These are phyloP conservation scores for Colletotrichum liaoningense DNA, from an alignment of 2,329 filamentous ascomycete species.

Conservation along the genomic window DNA sequence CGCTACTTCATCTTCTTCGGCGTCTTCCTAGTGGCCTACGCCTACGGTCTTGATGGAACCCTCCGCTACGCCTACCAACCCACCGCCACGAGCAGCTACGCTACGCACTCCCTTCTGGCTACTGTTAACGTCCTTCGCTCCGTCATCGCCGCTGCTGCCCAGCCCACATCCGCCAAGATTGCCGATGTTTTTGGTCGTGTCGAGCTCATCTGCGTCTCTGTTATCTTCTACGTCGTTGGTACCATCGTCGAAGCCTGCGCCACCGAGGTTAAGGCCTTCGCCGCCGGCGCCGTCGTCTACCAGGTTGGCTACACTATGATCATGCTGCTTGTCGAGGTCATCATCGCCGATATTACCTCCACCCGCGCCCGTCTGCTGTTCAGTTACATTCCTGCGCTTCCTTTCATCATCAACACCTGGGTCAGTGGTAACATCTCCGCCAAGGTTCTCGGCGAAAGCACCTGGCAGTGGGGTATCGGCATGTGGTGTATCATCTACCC, in stretches of 20 bases:
- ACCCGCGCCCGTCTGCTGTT: conserved; percentile 72
- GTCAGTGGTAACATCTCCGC: conserved; percentile 67
- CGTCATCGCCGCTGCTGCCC: conserved; percentile 69
- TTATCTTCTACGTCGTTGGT: conserved; percentile 70
- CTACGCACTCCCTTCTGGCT: conserved; percentile 64
- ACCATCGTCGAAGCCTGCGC: conserved; percentile 68
- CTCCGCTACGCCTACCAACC: conserved; percentile 68
- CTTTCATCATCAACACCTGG: conserved; percentile 75
- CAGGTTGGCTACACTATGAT: conserved; percentile 73
- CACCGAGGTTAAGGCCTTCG: conserved; percentile 61
- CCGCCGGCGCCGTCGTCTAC: conserved; percentile 69
- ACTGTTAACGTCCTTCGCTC: conserved; percentile 68
- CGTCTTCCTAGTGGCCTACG: conserved; percentile 73
- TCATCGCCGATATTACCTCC: conserved; percentile 73
- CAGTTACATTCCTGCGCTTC: conserved; percentile 70
- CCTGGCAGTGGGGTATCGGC: conserved; percentile 72
- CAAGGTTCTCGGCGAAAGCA: conserved; percentile 59
- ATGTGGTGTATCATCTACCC: conserved; percentile 75
- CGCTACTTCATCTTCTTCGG: conserved; percentile 69
- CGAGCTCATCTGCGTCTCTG: conserved; percentile 66
- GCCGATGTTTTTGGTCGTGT: conserved; percentile 73
- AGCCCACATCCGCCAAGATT: conserved; percentile 69
- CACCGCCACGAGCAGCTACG: conserved; percentile 62
- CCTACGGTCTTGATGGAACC: conserved; percentile 70
- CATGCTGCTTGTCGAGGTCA: conserved; percentile 71